Percentiles rank a stretch among this genome's conserved stretches.
Evolutionary conservation across 495 filamentous ascomycete genomes (phyloP).

Genomic region (Acidomyces sp.): DNA sequence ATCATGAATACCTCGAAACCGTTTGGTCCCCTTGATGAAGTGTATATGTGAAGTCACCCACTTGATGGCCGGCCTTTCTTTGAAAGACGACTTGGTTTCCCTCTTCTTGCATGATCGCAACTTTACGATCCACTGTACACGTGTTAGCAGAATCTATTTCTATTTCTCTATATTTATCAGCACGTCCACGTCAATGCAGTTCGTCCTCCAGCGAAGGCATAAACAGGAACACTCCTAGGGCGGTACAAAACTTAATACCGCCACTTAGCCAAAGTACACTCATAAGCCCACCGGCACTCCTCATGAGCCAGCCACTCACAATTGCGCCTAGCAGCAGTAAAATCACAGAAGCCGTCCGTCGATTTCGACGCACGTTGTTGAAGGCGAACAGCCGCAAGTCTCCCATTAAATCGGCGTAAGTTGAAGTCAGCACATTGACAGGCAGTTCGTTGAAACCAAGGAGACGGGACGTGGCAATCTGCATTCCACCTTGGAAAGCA

Average conservation of each 20-base stretch:
- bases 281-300: constrained; percentile 41
- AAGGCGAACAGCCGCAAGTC: constrained; percentile 48
- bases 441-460: constrained; percentile 58
- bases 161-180: too few relatives aligned
- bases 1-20: too few relatives aligned
- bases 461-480: constrained; percentile 50
- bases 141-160: too few relatives aligned
- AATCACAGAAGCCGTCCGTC: constrained; percentile 44
- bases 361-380: constrained; percentile 51
- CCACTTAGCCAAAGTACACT: constrained; percentile 47
- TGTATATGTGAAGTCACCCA: too few relatives aligned
- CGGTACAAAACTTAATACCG: constrained; percentile 40
- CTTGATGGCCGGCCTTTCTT: too few relatives aligned
- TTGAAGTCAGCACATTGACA: constrained; percentile 57
- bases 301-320: constrained; percentile 49
- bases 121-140: too few relatives aligned
- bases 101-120: too few relatives aligned
- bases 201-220: constrained; percentile 13
- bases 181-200: too few relatives aligned
- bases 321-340: constrained; percentile 49
- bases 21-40: too few relatives aligned
- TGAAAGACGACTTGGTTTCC: too few relatives aligned
- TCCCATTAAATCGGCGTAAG: constrained; percentile 45
- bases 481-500: constrained; percentile 58
- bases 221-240: constrained; percentile 18